These are phyloP conservation scores for Auxenochlorella protothecoides DNA, from an alignment of 139 green algal species.

Conservation along the genomic window DNA sequence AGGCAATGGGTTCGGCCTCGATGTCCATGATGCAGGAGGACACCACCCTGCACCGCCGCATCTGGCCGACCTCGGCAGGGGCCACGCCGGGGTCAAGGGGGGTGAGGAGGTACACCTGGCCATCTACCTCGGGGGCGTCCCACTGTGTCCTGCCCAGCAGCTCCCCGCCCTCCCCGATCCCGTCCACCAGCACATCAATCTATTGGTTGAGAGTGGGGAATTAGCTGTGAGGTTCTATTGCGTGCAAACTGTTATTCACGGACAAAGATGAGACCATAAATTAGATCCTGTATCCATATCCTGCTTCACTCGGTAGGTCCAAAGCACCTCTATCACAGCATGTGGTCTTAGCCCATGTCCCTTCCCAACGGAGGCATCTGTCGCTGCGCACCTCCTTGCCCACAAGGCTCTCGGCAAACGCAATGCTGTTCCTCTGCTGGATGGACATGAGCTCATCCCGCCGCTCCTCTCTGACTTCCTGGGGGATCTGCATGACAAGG, in stretches of 20 bases:
- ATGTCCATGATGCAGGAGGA: conserved; percentile 63
- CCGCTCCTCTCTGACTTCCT: conserved; percentile 41
- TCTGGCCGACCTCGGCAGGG: conserved; percentile 44
- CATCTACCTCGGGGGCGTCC: conserved; percentile 64
- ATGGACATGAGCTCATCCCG: conserved; percentile 66
- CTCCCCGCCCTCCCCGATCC: conserved; percentile 58
- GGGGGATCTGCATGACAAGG: conserved; percentile 17
- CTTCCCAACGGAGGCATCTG: too few relatives aligned
- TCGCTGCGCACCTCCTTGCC: conserved; percentile 40
- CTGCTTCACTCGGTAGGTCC: too few relatives aligned
- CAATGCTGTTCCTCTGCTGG: conserved; percentile 60
- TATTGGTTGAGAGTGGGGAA: neutral
- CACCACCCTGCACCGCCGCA: conserved; percentile 51
- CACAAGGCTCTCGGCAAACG: conserved; percentile 45
- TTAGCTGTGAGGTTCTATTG: too few relatives aligned
- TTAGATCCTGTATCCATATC: too few relatives aligned
- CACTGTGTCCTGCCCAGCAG: conserved; percentile 58
- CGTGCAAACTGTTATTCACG: too few relatives aligned
- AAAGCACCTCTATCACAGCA: too few relatives aligned
- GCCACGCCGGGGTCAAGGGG: conserved; percentile 12
- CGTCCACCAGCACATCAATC: conserved; percentile 60
- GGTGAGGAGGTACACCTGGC: conserved; percentile 59
- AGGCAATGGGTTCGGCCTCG: conserved; percentile 56
- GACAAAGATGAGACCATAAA: too few relatives aligned
- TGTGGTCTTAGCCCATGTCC: too few relatives aligned